Percentiles rank a stretch among this genome's conserved stretches.
Conservation (phyloP, 1,284 basidiomycete genomes). For the Cerioporus squamosus region DNA sequence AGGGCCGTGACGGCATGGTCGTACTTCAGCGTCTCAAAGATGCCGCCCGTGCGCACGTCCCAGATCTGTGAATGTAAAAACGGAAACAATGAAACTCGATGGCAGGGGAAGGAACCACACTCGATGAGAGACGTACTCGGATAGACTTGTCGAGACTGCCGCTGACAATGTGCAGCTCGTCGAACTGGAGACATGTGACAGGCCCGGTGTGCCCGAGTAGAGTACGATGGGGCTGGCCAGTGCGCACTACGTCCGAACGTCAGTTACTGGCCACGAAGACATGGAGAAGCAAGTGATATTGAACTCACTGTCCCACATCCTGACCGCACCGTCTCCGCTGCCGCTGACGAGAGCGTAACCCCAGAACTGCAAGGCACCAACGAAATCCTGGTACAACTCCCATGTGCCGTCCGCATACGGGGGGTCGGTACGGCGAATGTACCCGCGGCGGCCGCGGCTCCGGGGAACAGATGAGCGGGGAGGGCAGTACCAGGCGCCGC, state of each 20-base stretch:
- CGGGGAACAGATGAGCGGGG: constrained; percentile 54
- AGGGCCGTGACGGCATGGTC: constrained; percentile 91
- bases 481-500: constrained; percentile 44
- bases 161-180: constrained; percentile 91
- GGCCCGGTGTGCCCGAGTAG: constrained; percentile 93
- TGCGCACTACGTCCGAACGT: constrained; percentile 76
- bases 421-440: constrained; percentile 85
- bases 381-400: constrained; percentile 98
- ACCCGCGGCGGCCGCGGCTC: constrained; percentile 60
- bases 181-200: constrained; percentile 95
- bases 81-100: neutral
- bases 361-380: constrained; percentile 98
- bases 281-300: constrained; percentile 4
- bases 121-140: constrained; percentile 56
- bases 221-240: constrained; percentile 95
- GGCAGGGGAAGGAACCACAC: constrained; percentile 5
- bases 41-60: constrained; percentile 92
- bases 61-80: constrained; percentile 68
- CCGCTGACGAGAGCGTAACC: constrained; percentile 97
- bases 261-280: neutral
- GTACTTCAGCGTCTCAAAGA: constrained; percentile 89
- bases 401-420: constrained; percentile 89
- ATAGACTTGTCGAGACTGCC: constrained; percentile 96
- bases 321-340: constrained; percentile 93
- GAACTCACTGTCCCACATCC: constrained; percentile 98